These are phyloP conservation scores for Eleusine coracana DNA, from an alignment of 176 grass and related monocot species.

Conservation along the genomic window DNA sequence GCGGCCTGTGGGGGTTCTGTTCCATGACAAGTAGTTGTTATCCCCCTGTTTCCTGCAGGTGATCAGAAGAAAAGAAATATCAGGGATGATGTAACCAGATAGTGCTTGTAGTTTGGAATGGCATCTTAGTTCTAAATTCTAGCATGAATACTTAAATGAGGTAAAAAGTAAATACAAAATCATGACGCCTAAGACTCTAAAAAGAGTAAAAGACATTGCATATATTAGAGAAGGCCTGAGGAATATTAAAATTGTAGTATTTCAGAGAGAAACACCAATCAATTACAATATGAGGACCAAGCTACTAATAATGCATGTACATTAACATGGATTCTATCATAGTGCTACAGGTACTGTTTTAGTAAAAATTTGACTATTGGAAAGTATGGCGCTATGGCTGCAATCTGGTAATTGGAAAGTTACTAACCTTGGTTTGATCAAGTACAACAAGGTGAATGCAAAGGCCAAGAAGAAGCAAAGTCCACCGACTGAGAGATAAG, in stretches of 20 bases:
- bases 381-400: not conserved
- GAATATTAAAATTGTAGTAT: not conserved
- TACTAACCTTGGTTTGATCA: conserved; percentile 84
- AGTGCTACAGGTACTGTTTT: not conserved
- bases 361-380: not conserved
- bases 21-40: conserved; percentile 85
- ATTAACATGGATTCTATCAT: too few species aligned
- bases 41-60: conserved; percentile 77
- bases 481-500: conserved; percentile 81
- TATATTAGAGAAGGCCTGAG: not conserved
- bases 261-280: not conserved
- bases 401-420: not conserved
- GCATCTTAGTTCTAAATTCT: not conserved
- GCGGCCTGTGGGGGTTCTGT: conserved; percentile 50
- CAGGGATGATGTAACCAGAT: conserved; percentile 22
- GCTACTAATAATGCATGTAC: not conserved
- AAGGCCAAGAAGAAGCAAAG: conserved; percentile 78
- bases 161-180: not conserved
- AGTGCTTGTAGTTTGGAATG: not conserved
- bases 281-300: not conserved
- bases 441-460: conserved; percentile 76
- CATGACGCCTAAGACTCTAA: not conserved
- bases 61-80: conserved; percentile 12
- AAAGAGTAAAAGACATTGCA: not conserved
- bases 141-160: not conserved